These are phyloP conservation scores for Penicillium sclerotiorum DNA, from an alignment of 2,329 filamentous ascomycete species.

Conservation along the genomic window DNA sequence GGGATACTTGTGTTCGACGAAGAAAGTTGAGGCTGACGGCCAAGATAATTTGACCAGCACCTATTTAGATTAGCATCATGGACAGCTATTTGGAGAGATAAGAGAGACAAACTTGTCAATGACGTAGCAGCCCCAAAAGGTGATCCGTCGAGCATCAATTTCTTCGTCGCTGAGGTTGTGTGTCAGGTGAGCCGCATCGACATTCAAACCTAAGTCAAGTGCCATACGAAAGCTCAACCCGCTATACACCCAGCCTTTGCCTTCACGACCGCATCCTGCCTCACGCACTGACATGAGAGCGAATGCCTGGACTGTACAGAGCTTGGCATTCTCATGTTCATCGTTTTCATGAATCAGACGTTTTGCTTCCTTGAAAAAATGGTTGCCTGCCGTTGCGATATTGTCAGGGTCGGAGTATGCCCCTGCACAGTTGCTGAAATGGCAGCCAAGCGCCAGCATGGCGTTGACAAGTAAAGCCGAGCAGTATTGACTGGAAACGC, in stretches of 20 bases:
- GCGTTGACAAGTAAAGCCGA: constrained; percentile 89
- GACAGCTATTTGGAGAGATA: background rate
- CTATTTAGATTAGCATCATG: constrained; percentile 36
- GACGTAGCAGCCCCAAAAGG: constrained; percentile 97
- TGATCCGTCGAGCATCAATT: constrained; percentile 84
- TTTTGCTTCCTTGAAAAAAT: constrained; percentile 95
- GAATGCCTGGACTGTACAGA: constrained; percentile 90
- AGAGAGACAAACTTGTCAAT: constrained; percentile 73
- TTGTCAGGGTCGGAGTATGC: constrained; percentile 73
- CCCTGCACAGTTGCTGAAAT: constrained; percentile 78
- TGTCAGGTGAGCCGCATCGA: constrained; percentile 70
- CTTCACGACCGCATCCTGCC: constrained; percentile 89
- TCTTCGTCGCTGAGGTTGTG: constrained; percentile 76
- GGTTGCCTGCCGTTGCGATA: constrained; percentile 84
- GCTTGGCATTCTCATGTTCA: constrained; percentile 83
- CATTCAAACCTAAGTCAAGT: constrained; percentile 86
- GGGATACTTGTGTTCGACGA: constrained; percentile 78
- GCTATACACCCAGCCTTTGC: constrained; percentile 97
- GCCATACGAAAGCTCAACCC: constrained; percentile 99
- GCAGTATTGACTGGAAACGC: constrained; percentile 74
- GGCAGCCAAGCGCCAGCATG: constrained; percentile 89
- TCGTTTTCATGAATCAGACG: constrained; percentile 86
- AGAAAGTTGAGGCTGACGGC: constrained; percentile 83
- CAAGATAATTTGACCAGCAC: constrained; percentile 96
- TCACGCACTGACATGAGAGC: constrained; percentile 96